Evolutionary conservation across 2,329 filamentous ascomycete species (phyloP), one percentile per base, ranked within the genome.

Genomic region (Nigrograna mackinnonii): DNA sequence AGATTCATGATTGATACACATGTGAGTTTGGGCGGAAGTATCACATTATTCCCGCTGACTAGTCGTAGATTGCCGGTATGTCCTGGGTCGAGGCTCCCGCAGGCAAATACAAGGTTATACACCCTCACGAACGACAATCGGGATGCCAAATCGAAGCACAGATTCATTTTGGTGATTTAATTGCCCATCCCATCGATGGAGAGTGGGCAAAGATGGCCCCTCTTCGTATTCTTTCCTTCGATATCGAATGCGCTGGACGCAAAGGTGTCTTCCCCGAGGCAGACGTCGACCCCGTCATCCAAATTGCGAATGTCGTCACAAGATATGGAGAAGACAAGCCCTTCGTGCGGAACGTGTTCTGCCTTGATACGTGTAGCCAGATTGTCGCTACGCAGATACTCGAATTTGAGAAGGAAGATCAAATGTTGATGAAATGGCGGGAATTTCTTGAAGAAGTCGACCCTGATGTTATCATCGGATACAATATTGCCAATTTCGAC

Each of bases 171-270:
- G 75, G 77, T 44, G 85, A 97, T 58, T 75, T 99, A 6, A 84
- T 96, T 49, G 85, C 94, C 7, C 92, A 97, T 68, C 83, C 88
- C 36, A 84, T 91, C 2, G 87, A 94, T 53, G 92, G 91, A 14
- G 91, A 97, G 64, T 99, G 92, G 91, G 89, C 90, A 20, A 99
- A 96, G 72, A 96, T 97, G 85, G 94, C 95, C 0, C 94, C 94
- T 0, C 76, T 99, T 3, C 85, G 94, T 47, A 87, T 96, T 35
- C 72, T 99, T 34, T 97, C 94, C 4, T 97, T 99, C 62, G 94
- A 99, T 81, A 99, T 99, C 57, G 94, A 99, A 70, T 99, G 94
- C 69, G 94, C 94, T 56, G 94, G 94, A 38, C 87, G 95, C 56
- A 97, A 99, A 71, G 94, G 94, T 52, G 87, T 99, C 62, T 99